phyloP scores from a whole-genome alignment of 208 protist genomes.

The Leptomonas seymouri region DNA sequence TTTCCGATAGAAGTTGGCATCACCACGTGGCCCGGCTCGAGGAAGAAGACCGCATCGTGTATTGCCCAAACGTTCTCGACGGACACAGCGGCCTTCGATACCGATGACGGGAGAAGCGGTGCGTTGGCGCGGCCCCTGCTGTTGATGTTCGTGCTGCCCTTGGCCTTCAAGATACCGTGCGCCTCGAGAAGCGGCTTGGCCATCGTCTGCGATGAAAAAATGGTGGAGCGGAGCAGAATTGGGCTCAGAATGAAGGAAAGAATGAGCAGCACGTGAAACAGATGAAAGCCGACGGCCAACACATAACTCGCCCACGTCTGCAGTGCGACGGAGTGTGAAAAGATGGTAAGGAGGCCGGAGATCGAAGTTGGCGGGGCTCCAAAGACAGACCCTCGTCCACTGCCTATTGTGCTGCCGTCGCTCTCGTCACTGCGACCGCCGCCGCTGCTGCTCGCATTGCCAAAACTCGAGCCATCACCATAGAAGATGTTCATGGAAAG shows the following conservation, averaged over 20 bases:
- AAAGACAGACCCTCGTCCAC: constrained; percentile 1
- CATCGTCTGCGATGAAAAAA: constrained; percentile 48
- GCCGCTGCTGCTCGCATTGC: neutral
- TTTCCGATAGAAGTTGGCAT: constrained; percentile 33
- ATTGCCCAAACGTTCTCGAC: constrained; percentile 53
- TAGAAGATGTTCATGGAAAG: constrained; percentile 15
- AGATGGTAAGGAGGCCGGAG: constrained; percentile 16
- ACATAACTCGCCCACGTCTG: constrained; percentile 38
- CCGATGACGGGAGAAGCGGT: neutral
- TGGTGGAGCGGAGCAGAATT: constrained; percentile 41
- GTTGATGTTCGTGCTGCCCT: neutral
- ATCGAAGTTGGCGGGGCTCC: constrained; percentile 21
- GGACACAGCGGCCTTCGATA: constrained; percentile 11
- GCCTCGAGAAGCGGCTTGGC: constrained; percentile 37
- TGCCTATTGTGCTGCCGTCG: neutral
- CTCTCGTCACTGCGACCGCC: neutral
- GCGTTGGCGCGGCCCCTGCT: neutral
- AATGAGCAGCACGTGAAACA: constrained; percentile 42
- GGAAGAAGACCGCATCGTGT: constrained; percentile 55
- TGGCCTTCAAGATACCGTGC: constrained; percentile 26
- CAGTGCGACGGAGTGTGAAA: constrained; percentile 22
- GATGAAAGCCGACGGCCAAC: constrained; percentile 35
- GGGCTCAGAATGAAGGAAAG: constrained; percentile 37
- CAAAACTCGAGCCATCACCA: neutral
- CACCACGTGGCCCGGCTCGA: constrained; percentile 38